phyloP scores from a whole-genome alignment of 352 stramenopile genomes.

The Saprolegnia parasitica region DNA sequence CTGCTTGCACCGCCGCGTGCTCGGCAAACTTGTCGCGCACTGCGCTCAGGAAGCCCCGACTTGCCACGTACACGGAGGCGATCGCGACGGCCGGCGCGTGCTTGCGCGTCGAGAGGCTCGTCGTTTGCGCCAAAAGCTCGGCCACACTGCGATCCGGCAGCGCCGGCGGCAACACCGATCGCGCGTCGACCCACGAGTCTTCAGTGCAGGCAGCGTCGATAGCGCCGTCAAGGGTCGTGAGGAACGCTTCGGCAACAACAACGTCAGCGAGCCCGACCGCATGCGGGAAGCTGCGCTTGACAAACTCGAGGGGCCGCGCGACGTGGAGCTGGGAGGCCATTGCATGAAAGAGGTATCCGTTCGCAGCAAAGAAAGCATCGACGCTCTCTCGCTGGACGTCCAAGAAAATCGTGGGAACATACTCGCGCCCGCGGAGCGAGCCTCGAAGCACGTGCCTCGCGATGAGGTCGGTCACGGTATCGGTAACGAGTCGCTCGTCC shows the following conservation, averaged over 20 bases:
- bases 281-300: constrained; percentile 65
- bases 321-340: constrained; percentile 50
- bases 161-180: constrained; percentile 54
- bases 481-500: constrained; percentile 59
- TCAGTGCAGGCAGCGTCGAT: constrained; percentile 73
- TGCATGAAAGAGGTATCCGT: constrained; percentile 65
- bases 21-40: constrained; percentile 47
- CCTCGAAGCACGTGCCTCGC: constrained; percentile 51
- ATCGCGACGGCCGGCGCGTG: constrained; percentile 40
- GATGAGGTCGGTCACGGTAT: constrained; percentile 56
- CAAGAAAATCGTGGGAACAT: constrained; percentile 74
- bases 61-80: constrained; percentile 55
- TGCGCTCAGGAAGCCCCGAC: constrained; percentile 46
- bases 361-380: constrained; percentile 84
- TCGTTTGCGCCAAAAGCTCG: constrained; percentile 44
- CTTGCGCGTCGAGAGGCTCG: constrained; percentile 32
- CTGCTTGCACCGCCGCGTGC: constrained; percentile 45
- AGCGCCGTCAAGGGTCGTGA: constrained; percentile 62
- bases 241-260: constrained; percentile 55
- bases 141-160: constrained; percentile 42
- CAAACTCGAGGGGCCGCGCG: constrained; percentile 66
- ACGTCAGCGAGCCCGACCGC: constrained; percentile 56
- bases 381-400: constrained; percentile 64
- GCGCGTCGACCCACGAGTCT: constrained; percentile 53
- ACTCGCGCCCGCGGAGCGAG: constrained; percentile 60